phyloP scores from a whole-genome alignment of 106 monocot species.

The Agapanthus africanus region DNA sequence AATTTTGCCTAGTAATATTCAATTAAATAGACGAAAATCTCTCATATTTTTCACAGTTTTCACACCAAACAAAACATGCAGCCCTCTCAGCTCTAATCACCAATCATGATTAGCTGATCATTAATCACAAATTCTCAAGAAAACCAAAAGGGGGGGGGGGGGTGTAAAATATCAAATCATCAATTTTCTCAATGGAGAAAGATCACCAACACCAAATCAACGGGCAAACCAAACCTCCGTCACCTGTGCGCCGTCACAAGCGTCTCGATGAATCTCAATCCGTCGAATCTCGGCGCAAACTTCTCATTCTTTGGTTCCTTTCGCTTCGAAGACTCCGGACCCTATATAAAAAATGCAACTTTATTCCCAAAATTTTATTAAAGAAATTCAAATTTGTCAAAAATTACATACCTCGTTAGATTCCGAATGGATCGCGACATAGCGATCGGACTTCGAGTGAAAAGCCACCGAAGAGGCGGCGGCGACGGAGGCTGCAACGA shows the following conservation, averaged over 20 bases:
- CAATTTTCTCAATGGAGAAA: too few relatives aligned
- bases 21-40: too few relatives aligned
- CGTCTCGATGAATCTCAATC: constrained; percentile 37
- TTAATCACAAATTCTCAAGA: too few relatives aligned
- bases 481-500: constrained; percentile 15
- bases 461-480: constrained; percentile 15
- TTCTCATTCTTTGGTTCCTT: constrained; percentile 9
- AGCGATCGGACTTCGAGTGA: neutral
- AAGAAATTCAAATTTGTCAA: neutral
- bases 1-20: too few relatives aligned
- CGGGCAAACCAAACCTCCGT: too few relatives aligned
- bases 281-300: constrained; percentile 34
- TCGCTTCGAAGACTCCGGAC: neutral
- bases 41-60: too few relatives aligned
- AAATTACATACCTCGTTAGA: neutral
- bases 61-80: too few relatives aligned
- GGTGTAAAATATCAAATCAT: too few relatives aligned
- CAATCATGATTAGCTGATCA: too few relatives aligned
- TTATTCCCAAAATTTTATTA: neutral
- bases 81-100: too few relatives aligned
- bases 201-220: too few relatives aligned
- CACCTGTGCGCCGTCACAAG: constrained; percentile 37
- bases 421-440: neutral
- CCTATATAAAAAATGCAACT: neutral
- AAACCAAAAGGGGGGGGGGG: too few relatives aligned